Conservation (phyloP, 345 rosid species). For the Gossypium raimondii region DNA sequence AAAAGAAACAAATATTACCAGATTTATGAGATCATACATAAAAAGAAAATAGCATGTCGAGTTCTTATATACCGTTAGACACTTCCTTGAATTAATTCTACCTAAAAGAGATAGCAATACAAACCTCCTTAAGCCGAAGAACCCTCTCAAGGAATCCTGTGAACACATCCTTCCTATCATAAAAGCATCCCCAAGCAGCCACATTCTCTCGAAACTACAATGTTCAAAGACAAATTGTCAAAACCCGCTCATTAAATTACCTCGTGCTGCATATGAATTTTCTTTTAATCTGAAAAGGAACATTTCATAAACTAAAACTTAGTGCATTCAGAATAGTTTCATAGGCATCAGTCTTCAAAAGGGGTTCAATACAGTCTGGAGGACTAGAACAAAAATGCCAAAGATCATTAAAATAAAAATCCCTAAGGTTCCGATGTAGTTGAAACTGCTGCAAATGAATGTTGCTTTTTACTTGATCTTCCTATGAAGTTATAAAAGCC, state of each 20-base stretch:
- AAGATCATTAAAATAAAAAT: no score
- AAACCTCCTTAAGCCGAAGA: conserved; percentile 84
- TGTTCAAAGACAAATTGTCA: conserved; percentile 9
- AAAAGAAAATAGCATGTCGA: background rate
- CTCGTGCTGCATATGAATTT: background rate
- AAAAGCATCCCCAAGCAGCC: conserved; percentile 93
- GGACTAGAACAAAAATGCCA: no score
- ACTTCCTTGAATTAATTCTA: background rate
- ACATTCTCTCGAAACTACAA: conserved; percentile 96
- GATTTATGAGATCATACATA: background rate
- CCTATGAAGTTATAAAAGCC: background rate
- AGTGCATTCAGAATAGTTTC: no score
- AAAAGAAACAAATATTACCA: background rate
- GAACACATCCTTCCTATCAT: conserved; percentile 68
- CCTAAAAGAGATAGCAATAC: conserved; percentile 15
- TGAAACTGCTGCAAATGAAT: background rate
- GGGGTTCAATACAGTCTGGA: no score
- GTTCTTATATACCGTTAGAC: background rate
- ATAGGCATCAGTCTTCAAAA: no score
- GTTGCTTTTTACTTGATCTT: background rate
- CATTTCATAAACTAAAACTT: no score
- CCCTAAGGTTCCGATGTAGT: no score
- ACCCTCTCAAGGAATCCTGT: conserved; percentile 74
- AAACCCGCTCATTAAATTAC: background rate
- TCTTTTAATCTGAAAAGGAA: no score